Evolutionary conservation across 176 grass and related monocot species (phyloP), one percentile per base, ranked within the genome.

Genomic region (Rhynchospora breviuscula): DNA sequence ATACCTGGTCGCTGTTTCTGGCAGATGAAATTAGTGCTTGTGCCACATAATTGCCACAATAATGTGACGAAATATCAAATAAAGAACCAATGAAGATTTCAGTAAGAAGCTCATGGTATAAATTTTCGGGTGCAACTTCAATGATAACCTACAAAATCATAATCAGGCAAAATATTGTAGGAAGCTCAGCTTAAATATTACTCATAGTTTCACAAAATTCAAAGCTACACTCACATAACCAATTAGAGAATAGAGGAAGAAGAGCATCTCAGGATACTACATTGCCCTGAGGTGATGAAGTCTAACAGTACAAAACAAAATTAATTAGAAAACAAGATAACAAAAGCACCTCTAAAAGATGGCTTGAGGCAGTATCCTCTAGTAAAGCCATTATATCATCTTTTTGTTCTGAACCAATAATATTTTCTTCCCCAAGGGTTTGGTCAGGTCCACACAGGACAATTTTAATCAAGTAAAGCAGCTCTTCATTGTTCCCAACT

Each of bases 11-110:
- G 66, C 83, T 85, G 59, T 84, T 91, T 91, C 87, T 98, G 31
- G 90, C 88, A 74, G 92, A 95, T 85, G 95, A 91, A 88, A 98
- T 87, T 73, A 98, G 83, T 84, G 92, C 86, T 90, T 98, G 95
- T 64, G 92, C 90, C 68, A 95, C 92, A 93, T 88, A 98, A 81
- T 98, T 98, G 45, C 92, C 95, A 88, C 88, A 98, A 18, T 85
- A 64, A 82, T 93, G 92, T 81, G 92, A 95, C 43, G 95, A 94
- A 29, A 98, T 95, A 49, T 87, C 70, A 89, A 98, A 95, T 86
- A 98, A 77, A 53, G 84, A 86, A 85, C 89, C 91, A 45, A 81
- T 91, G 35, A 93, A 85, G 82, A 89, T 89, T 84, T 87, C 26
- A 86, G 70, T 86, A 75, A 95, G 89, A 85, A 98, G 69, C 75